Base-by-base conservation (phyloP, 495 filamentous ascomycete species). In the Neurospora sp. region DNA sequence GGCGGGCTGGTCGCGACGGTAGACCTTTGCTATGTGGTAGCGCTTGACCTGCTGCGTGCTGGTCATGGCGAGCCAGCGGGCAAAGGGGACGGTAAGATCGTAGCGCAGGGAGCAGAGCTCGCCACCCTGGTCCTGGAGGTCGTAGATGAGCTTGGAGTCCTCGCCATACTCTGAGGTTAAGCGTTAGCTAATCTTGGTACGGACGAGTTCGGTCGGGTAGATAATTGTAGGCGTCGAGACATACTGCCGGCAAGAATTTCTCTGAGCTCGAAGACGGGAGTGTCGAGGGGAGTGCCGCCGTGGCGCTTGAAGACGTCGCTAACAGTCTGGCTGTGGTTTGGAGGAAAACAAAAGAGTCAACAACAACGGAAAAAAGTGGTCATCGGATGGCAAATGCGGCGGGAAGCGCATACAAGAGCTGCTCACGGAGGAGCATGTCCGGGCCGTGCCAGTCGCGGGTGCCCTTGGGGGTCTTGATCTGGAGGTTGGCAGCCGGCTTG, bases 41-140 rank as follows among this genome's bases (percentile, higher is more conserved):
- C 94, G 88, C 82, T 97, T 97, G 83, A 96, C 93, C 79, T 83
- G 88, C 79, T 91, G 87, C 66, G 92, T 86, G 5, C 87, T 82
- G 86, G 96, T 94, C 92, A 96, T 94, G 73, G 94, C 94, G 69
- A 96, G 86, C 89, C 91, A 97, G 72, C 94, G 91, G 21, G 94
- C 94, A 75, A 97, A 96, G n/a, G 94, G 94, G 11, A 97, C 94
- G 1, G 95, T 97, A 75, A 97, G 83, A 80, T 97, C 95, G 80
- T 97, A 97, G 74, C 94, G 90, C 73, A 97, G 85, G 71, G 80
- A 75, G 85, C 93, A 95, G 78, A 94, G 86, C 82, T 97, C 94
- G 72, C 94, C 93, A 72, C 94, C 93, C 79, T 97, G 94, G 77
- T 97, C 93, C 71, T 90, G 88, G 72, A 97, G 89, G 79, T 97